Conservation (phyloP, 352 stramenopile species). For the Phytophthora cajani region DNA sequence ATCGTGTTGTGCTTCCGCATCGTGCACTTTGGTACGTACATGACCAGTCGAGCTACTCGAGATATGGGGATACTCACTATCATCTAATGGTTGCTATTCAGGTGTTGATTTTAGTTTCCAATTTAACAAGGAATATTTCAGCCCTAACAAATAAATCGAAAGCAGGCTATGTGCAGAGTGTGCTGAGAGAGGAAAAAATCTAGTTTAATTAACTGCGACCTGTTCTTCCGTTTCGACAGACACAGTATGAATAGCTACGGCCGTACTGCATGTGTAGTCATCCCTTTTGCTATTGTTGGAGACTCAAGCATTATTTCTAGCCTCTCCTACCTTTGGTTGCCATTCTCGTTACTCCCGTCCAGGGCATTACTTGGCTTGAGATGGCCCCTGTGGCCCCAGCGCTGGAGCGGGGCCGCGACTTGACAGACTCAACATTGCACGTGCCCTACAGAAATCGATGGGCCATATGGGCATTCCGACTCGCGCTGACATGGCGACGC, state of each 20-base stretch:
- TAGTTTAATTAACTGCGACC: too few relatives aligned
- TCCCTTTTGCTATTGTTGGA: not conserved
- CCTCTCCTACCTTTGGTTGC: too few relatives aligned
- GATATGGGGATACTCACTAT: not conserved
- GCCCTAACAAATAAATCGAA: not conserved
- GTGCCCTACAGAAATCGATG: not conserved
- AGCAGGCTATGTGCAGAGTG: too few relatives aligned
- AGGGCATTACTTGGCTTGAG: not conserved
- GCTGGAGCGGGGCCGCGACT: not conserved
- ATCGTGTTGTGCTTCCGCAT: conserved; percentile 22
- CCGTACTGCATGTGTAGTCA: too few relatives aligned
- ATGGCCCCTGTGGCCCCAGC: conserved; percentile 6
- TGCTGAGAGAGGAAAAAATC: too few relatives aligned
- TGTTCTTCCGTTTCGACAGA: too few relatives aligned
- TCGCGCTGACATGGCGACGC: conserved; percentile 1
- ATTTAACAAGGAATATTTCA: not conserved
- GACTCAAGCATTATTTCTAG: not conserved
- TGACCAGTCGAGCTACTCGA: not conserved
- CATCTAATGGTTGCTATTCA: not conserved
- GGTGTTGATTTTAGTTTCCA: conserved; percentile 26
- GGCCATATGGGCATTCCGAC: not conserved
- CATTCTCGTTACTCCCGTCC: not conserved
- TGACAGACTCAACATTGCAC: not conserved
- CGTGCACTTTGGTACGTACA: conserved; percentile 17
- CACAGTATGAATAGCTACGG: too few relatives aligned